Percentiles rank a stretch among this genome's conserved stretches.
These are phyloP conservation scores for Dimargaris xerosporica DNA, from an alignment of 192 early-diverging fungal species.

Conservation along the genomic window DNA sequence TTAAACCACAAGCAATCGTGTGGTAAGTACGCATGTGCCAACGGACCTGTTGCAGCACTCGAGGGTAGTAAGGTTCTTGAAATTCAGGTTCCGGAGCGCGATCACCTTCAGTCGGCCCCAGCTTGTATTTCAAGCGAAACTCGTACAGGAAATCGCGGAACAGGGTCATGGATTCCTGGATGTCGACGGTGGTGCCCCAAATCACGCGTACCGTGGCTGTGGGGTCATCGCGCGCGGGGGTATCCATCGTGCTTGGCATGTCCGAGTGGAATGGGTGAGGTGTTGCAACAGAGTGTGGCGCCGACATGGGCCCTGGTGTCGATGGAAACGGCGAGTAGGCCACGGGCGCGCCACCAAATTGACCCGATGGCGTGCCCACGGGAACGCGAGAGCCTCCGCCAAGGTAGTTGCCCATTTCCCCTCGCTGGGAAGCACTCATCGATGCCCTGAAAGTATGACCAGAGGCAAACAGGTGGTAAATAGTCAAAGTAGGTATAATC, in stretches of 20 bases:
- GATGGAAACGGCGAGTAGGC: neutral
- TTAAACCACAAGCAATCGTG: too few relatives aligned
- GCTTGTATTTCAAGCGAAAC: constrained; percentile 33
- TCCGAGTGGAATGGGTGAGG: constrained; percentile 6
- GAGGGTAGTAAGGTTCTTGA: constrained; percentile 55
- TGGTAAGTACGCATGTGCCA: neutral
- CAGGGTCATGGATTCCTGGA: constrained; percentile 58
- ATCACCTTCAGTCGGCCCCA: neutral
- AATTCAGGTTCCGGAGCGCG: constrained; percentile 10
- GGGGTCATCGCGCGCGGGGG: constrained; percentile 18
- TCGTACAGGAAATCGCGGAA: constrained; percentile 72
- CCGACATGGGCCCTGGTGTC: neutral
- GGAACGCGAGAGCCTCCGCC: neutral
- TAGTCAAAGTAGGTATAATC: too few relatives aligned
- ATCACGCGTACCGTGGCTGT: constrained; percentile 39
- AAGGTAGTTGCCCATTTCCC: constrained; percentile 7
- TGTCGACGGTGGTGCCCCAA: constrained; percentile 89
- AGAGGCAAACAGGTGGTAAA: too few relatives aligned
- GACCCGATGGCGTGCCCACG: neutral
- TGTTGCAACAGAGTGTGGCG: neutral
- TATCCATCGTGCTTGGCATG: constrained; percentile 1
- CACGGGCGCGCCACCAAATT: neutral
- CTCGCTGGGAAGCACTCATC: constrained; percentile 3
- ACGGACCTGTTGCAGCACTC: constrained; percentile 40
- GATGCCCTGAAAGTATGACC: too few relatives aligned